These are phyloP conservation scores for Aspergillus neotritici DNA, from an alignment of 2,329 filamentous ascomycete genomes.

Conservation along the genomic window DNA sequence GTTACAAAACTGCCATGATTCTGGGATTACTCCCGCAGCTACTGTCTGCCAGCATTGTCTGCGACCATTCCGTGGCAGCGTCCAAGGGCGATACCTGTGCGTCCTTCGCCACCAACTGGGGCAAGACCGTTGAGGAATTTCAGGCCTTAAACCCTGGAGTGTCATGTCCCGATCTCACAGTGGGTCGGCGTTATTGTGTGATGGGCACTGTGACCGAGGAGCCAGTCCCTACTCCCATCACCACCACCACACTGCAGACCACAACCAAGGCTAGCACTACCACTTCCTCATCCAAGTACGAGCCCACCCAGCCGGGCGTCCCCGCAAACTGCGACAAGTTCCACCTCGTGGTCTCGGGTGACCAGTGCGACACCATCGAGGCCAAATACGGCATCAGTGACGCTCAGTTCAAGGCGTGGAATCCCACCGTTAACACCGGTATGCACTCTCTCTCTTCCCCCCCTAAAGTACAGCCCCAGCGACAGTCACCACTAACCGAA, in stretches of 20 bases:
- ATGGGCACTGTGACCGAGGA: constrained; percentile 6
- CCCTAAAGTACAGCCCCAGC: neutral
- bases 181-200: constrained; percentile 8
- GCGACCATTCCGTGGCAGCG: constrained; percentile 7
- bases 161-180: constrained; percentile 17
- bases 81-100: constrained; percentile 22
- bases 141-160: constrained; percentile 22
- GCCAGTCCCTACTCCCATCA: constrained; percentile 2
- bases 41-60: constrained; percentile 6
- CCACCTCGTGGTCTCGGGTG: constrained; percentile 7
- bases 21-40: constrained; percentile 6
- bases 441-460: neutral
- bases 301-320: constrained; percentile 8
- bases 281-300: constrained; percentile 3
- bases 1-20: constrained; percentile 3
- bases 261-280: constrained; percentile 4
- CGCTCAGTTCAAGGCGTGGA: constrained; percentile 9
- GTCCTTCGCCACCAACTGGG: constrained; percentile 21
- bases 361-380: constrained; percentile 9
- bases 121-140: constrained; percentile 15
- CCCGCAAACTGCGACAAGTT: constrained; percentile 10
- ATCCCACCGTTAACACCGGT: constrained; percentile 5
- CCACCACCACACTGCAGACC: constrained; percentile 2
- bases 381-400: constrained; percentile 5
- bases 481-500: neutral